Base-by-base conservation (phyloP, 495 filamentous ascomycete species). In the Aspergillus homomorphus region DNA sequence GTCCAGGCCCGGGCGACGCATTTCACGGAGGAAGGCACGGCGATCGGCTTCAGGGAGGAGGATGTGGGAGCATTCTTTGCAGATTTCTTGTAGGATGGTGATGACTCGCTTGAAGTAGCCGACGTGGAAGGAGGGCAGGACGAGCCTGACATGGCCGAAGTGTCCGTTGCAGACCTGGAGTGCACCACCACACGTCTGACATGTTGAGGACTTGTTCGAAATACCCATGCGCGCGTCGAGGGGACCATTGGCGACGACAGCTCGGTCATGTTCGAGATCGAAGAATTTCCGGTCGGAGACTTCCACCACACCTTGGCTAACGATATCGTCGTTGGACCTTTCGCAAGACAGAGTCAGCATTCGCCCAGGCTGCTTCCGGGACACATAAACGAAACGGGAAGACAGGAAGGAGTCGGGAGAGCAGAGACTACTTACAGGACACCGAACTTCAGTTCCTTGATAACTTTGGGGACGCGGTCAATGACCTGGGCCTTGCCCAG, bases 31-130 rank as follows among this genome's bases (percentile, higher is more conserved):
- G 62, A 84, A 92, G 1, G 74, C 63, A 42, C 90, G 84, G 22
- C 88, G 80, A 46, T 95, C 88, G 5, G 79, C 73, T 62, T 96
- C 92, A 10, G 85, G 82, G 22, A 98, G 79, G 20, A 98, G 77
- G 28, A 96, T 85, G 51, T 81, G 82, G 2, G 89, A 75, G 33
- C 67, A 77, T 64, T 71, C 63, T 69, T 98, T 98, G 85, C 94
- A 98, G 62, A 98, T 92, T 60, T 91, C 87, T 67, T 96, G 90
- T 33, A 98, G 78, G 45, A 96, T 91, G 18, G 84, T 83, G 57
- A 95, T 90, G 44, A 93, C 90, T 61, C 92, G 88, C 66, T 89
- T 92, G 65, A 98, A 87, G 66, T 96, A 98, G 56, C 94, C 94
- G 60, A 98, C 89, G 67, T 98, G 94, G 64, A 97, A 96, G 24